These are phyloP conservation scores for Coprinellus micaceus DNA, from an alignment of 768 basidiomycete species.

Conservation along the genomic window DNA sequence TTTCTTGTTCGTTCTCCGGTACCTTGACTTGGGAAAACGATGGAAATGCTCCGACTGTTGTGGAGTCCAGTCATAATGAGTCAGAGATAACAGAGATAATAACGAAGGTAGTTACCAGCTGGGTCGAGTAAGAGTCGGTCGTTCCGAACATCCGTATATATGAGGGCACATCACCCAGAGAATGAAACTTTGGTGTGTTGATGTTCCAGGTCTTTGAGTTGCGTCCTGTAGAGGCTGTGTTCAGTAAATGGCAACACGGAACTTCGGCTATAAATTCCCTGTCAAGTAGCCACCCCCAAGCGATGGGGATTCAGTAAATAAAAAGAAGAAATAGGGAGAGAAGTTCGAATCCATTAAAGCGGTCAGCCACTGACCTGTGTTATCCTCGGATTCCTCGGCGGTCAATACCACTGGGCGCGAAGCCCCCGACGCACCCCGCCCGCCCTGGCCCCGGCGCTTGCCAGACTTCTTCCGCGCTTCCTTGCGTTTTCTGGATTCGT, in stretches of 20 bases:
- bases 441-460: too few species aligned
- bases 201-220: conserved; percentile 10
- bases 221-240: background rate
- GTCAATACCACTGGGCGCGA: too few species aligned
- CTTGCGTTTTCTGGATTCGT: conserved; percentile 22
- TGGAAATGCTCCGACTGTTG: background rate
- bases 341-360: too few species aligned
- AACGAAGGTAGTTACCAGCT: conserved; percentile 23
- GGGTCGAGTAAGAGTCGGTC: conserved; percentile 13
- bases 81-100: background rate
- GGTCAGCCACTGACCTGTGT: too few species aligned
- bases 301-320: too few species aligned
- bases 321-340: too few species aligned
- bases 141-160: conserved; percentile 5
- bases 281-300: too few species aligned
- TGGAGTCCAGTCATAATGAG: background rate
- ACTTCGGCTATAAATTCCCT: too few species aligned
- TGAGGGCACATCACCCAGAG: background rate
- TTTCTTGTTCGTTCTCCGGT: conserved; percentile 1
- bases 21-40: background rate
- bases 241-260: too few species aligned
- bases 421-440: too few species aligned
- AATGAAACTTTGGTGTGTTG: conserved; percentile 5
- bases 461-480: conserved; percentile 12
- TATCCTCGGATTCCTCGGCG: too few species aligned